Base-by-base conservation (phyloP, 805 yeast genomes). In the Zygotorulaspora florentina region DNA sequence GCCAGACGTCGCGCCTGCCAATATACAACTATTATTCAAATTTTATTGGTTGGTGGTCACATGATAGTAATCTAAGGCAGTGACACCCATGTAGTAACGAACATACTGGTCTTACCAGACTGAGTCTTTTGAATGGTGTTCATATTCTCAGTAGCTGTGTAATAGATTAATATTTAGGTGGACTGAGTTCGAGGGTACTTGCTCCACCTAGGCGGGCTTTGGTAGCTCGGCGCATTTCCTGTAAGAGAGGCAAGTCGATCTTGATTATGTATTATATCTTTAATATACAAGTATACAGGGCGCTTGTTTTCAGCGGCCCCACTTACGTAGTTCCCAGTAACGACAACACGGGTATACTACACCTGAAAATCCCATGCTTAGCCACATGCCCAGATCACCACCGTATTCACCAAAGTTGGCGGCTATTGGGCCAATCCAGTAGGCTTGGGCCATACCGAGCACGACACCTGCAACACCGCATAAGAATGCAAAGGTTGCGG, bases 391-490 rank as follows among this genome's bases (percentile, higher is more conserved):
- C 34, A 88, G 62, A 62, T 88, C 96, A 15, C 88, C 95, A 45
- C 86, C 89, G 50, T 65, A 63, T 5, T 73, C 80, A 16, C 95
- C 95, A 12, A 85, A 68, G 3, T 70, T 56, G 25, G 64, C 64
- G 10, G 95, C 95, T 9, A 87, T 54, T 0, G 87, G 87, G 0
- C 96, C 96, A 6, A 76, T 71, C 74, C 84, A 88, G 65, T 88
- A 88, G 6, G 81, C 85, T 63, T 88, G 96, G 20, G 85, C 75
- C 96, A 88, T 88, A 6, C 96, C 95, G 16, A 87, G 68, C 2
- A 85, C 87, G 0, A 87, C 95, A 39, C 95, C 96, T 0, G 79
- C 85, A 13, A 82, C 82, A 37, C 96, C 96, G 43, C 75, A 67
- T 2, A 77, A 55, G 55, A 87, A 87, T 1, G 89, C 75, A 15